phyloP scores from a whole-genome alignment of 2,329 filamentous ascomycete genomes.

The Fonsecaea pedrosoi region DNA sequence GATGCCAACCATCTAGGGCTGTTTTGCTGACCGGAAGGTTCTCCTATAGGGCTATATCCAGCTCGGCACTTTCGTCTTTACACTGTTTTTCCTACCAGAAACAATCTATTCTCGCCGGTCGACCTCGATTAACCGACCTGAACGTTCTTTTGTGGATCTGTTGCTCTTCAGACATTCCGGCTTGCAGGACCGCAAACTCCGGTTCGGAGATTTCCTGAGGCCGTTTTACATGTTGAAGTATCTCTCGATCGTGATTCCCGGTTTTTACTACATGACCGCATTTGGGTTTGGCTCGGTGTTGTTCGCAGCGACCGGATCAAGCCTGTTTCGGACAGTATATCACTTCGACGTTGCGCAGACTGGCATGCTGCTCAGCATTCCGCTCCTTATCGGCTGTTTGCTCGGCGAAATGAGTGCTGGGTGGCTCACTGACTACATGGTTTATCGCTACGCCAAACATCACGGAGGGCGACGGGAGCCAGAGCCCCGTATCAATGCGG shows the following conservation, averaged over 20 bases:
- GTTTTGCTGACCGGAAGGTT: no score
- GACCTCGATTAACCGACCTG: conserved; percentile 20
- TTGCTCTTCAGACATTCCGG: conserved; percentile 24
- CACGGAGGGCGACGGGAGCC: conserved; percentile 29
- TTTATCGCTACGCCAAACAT: conserved; percentile 29
- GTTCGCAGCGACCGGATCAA: conserved; percentile 41
- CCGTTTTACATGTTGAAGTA: conserved; percentile 42
- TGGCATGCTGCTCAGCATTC: conserved; percentile 40
- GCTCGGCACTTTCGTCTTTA: conserved; percentile 31
- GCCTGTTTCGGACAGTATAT: conserved; percentile 38
- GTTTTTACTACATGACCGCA: conserved; percentile 40
- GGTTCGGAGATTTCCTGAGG: conserved; percentile 38
- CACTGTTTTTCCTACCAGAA: conserved; percentile 35
- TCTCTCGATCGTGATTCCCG: conserved; percentile 40
- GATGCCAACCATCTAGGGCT: neutral
- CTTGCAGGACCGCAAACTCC: conserved; percentile 27
- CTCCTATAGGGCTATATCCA: conserved; percentile 28
- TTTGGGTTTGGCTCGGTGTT: conserved; percentile 41
- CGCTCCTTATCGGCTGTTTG: conserved; percentile 39
- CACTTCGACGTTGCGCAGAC: conserved; percentile 40
- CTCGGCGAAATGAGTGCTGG: conserved; percentile 41
- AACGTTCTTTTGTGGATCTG: conserved; percentile 24
- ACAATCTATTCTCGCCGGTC: conserved; percentile 26
- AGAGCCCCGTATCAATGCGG: conserved; percentile 28
- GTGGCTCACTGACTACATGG: conserved; percentile 30